phyloP scores from a whole-genome alignment of 208 protist genomes.

The Crithidia expoeki region DNA sequence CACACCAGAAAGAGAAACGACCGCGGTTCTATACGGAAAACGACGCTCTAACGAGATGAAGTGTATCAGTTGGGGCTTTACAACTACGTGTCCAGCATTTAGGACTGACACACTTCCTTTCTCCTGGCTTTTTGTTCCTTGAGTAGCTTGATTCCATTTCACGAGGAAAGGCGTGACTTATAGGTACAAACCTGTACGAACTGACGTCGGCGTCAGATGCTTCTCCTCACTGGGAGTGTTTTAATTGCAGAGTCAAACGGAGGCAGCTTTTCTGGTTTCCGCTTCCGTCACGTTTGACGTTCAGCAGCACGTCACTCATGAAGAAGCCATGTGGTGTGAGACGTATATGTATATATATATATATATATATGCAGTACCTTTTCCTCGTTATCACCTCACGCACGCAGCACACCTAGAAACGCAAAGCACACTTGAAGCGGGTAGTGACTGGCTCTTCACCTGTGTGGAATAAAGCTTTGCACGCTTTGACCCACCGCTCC shows the following conservation, averaged over 20 bases:
- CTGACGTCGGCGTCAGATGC: background rate
- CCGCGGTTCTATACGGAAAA: background rate
- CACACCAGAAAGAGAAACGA: background rate
- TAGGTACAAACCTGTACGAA: background rate
- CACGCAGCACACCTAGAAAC: background rate
- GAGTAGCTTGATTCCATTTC: background rate
- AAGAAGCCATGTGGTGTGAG: background rate
- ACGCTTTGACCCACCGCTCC: too few relatives aligned
- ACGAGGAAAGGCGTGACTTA: background rate
- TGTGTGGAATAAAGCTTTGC: too few relatives aligned
- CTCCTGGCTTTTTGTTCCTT: background rate
- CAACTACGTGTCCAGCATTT: background rate
- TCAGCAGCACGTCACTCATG: background rate
- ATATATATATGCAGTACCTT: conserved; percentile 1
- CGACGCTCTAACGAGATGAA: background rate
- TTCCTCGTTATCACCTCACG: background rate
- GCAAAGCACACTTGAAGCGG: background rate
- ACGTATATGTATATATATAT: background rate
- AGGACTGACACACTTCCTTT: background rate
- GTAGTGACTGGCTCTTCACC: background rate
- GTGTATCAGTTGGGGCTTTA: background rate
- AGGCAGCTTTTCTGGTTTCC: background rate
- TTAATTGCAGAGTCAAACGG: background rate
- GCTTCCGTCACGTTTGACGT: background rate
- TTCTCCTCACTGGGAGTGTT: background rate